Percentiles rank a stretch among this genome's conserved stretches.
These are phyloP conservation scores for Umbilicus rupestris DNA, from an alignment of 164 flowering plant genomes.

Conservation along the genomic window DNA sequence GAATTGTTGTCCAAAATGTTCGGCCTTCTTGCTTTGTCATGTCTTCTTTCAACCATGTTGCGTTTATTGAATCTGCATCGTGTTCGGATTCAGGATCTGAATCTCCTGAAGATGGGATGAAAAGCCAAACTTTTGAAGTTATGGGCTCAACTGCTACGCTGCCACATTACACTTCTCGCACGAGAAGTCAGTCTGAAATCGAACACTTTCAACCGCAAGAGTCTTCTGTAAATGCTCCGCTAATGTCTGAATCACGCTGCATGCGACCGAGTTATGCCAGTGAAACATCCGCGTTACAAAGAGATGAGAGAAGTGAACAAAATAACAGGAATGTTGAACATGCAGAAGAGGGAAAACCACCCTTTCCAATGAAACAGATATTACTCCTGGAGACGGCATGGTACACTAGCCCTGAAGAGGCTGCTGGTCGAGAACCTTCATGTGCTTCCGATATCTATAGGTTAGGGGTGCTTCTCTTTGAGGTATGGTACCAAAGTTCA, in stretches of 20 bases:
- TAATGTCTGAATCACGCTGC: conserved; percentile 39
- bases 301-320: conserved; percentile 23
- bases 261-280: conserved; percentile 36
- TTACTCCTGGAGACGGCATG: conserved; percentile 73
- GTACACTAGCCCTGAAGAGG: conserved; percentile 94
- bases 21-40: conserved; percentile 92
- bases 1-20: conserved; percentile 75
- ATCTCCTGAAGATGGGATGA: conserved; percentile 42
- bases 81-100: conserved; percentile 88
- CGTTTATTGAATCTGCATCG: conserved; percentile 91
- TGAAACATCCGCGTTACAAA: conserved; percentile 13
- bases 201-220: conserved; percentile 16
- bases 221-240: conserved; percentile 19
- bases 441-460: conserved; percentile 84
- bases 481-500: conserved; percentile 35
- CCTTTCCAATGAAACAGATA: conserved; percentile 74
- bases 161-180: conserved; percentile 19
- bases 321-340: conserved; percentile 24
- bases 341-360: conserved; percentile 33
- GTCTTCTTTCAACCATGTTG: conserved; percentile 80
- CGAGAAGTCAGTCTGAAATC: conserved; percentile 15
- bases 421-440: conserved; percentile 46
- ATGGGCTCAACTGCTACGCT: conserved; percentile 25
- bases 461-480: conserved; percentile 88
- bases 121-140: conserved; percentile 24